phyloP scores from a whole-genome alignment of 257 asterid genomes.

The Coffea canephora region DNA sequence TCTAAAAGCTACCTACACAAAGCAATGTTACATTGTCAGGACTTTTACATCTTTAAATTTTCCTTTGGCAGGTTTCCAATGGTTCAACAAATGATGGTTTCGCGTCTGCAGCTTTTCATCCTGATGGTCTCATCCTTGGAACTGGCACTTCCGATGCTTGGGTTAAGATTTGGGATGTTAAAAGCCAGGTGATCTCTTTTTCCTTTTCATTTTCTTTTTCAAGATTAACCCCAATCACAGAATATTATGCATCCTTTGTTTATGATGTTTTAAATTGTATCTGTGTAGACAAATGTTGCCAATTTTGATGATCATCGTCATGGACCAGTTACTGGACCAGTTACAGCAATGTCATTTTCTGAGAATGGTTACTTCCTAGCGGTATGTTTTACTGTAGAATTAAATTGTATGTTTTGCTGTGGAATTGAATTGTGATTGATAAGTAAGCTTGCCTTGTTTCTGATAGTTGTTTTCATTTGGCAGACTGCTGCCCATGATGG shows the following conservation, averaged over 20 bases:
- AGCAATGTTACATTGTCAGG: background rate
- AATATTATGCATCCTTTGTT: background rate
- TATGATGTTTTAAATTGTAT: background rate
- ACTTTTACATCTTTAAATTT: background rate
- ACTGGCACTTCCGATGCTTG: slow-evolving; percentile 75
- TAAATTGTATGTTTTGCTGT: slow-evolving; percentile 27
- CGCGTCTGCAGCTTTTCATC: slow-evolving; percentile 96
- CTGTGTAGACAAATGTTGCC: slow-evolving; percentile 72
- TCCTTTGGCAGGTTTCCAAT: slow-evolving; percentile 68
- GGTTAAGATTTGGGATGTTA: slow-evolving; percentile 98
- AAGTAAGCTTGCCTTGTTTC: slow-evolving; percentile 12
- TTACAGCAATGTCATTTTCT: slow-evolving; percentile 88
- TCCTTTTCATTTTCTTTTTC: background rate
- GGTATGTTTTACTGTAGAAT: slow-evolving; percentile 44
- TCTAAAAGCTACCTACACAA: background rate
- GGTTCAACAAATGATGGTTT: slow-evolving; percentile 70
- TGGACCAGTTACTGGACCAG: slow-evolving; percentile 84
- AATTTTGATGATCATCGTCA: slow-evolving; percentile 71
- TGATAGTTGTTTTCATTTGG: slow-evolving; percentile 23
- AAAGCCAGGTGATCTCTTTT: slow-evolving; percentile 69
- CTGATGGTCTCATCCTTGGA: slow-evolving; percentile 98
- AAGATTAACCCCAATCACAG: background rate
- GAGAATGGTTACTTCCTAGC: slow-evolving; percentile 98
- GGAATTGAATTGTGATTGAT: background rate
- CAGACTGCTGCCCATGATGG: slow-evolving; percentile 99